A percentile compares a stretch with the other conserved stretches of the same genome.
phyloP scores from a whole-genome alignment of 1,284 basidiomycete genomes.

The Naganishia liquefaciens region DNA sequence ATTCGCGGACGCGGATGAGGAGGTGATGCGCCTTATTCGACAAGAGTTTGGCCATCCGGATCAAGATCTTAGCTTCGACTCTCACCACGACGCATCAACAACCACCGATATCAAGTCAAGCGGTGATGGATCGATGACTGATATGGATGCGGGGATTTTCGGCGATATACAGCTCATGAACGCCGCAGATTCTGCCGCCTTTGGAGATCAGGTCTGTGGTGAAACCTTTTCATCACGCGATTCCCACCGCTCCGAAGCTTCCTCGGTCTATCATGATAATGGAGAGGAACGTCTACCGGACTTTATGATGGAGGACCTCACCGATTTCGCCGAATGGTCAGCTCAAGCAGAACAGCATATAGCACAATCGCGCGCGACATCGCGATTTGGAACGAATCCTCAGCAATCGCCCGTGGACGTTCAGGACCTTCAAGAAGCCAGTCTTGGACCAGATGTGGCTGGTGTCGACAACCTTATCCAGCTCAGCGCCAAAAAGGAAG shows the following conservation, averaged over 20 bases:
- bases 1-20: background rate
- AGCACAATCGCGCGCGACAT: conserved; percentile 10
- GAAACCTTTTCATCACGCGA: conserved; percentile 4
- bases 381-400: conserved; percentile 17
- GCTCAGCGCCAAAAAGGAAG: conserved; percentile 29
- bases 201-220: conserved; percentile 15
- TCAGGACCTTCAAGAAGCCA: conserved; percentile 1
- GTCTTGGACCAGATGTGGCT: background rate
- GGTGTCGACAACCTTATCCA: conserved; percentile 23
- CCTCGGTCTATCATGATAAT: conserved; percentile 12
- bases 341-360: conserved; percentile 21
- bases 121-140: conserved; percentile 5
- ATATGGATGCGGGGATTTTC: conserved; percentile 6
- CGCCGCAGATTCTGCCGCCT: conserved; percentile 14
- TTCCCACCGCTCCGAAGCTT: conserved; percentile 10
- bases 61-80: background rate
- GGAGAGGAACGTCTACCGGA: conserved; percentile 4
- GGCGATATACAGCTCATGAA: background rate
- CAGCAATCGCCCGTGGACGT: conserved; percentile 18
- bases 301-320: conserved; percentile 28
- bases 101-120: background rate
- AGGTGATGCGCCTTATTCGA: conserved; percentile 1
- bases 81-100: background rate
- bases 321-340: conserved; percentile 25
- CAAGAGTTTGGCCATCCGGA: conserved; percentile 3